Percentiles rank a stretch among this genome's conserved stretches.
phyloP scores from a whole-genome alignment of 805 yeast genomes.

The Nakazawaea ambrosiae region DNA sequence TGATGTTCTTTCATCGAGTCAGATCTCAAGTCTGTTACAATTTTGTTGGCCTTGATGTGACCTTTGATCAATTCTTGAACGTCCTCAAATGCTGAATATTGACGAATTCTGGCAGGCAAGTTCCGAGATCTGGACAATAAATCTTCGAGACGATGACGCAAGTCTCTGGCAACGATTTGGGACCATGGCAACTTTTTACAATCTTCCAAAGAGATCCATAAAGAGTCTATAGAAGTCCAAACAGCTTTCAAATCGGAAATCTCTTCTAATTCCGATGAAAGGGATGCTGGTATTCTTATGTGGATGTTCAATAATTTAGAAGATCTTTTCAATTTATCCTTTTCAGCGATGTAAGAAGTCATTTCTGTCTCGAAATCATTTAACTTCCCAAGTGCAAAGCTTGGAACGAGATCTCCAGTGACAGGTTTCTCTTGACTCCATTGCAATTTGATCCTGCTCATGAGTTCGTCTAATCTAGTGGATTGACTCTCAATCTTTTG shows the following conservation, averaged over 20 bases:
- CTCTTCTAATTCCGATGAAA: constrained; percentile 30
- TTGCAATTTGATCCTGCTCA: constrained; percentile 23
- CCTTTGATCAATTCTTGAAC: constrained; percentile 40
- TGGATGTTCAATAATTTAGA: constrained; percentile 27
- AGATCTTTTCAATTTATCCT: constrained; percentile 24
- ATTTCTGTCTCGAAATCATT: constrained; percentile 18
- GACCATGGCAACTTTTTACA: constrained; percentile 43
- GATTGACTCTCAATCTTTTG: constrained; percentile 36
- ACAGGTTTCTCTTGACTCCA: constrained; percentile 49
- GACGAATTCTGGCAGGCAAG: constrained; percentile 54
- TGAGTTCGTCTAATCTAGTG: constrained; percentile 25
- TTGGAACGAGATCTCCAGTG: constrained; percentile 33
- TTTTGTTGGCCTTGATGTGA: constrained; percentile 28
- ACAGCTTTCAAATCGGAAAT: constrained; percentile 49
- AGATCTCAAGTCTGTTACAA: constrained; percentile 41
- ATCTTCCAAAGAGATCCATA: constrained; percentile 40
- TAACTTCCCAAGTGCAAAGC: constrained; percentile 34
- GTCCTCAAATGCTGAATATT: constrained; percentile 60
- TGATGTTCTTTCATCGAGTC: constrained; percentile 60
- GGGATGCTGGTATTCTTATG: constrained; percentile 11
- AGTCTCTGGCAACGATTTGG: constrained; percentile 32
- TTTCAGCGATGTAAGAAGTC: constrained; percentile 10
- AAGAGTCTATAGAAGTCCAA: constrained; percentile 53
- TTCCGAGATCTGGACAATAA: constrained; percentile 37
- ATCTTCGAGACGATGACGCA: constrained; percentile 45